These are phyloP conservation scores for Penicillium longicatenatum DNA, from an alignment of 495 filamentous ascomycete genomes.

Conservation along the genomic window DNA sequence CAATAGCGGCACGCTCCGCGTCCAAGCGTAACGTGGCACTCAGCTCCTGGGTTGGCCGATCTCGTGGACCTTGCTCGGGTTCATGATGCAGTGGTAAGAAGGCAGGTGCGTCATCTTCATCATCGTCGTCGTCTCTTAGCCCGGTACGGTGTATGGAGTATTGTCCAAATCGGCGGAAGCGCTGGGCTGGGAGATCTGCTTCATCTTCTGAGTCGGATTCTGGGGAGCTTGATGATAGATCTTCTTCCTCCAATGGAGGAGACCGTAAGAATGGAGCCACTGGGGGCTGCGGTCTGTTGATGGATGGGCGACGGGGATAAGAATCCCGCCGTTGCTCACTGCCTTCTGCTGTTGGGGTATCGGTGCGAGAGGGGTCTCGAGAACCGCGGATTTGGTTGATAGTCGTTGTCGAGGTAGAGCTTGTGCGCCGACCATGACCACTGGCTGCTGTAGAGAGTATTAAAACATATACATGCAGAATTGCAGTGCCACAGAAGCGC, in stretches of 20 bases:
- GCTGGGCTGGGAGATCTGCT: constrained; percentile 15
- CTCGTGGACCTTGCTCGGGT: constrained; percentile 24
- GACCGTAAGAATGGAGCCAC: constrained; percentile 30
- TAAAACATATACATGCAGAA: not conserved
- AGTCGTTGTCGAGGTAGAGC: constrained; percentile 57
- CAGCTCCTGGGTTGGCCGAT: constrained; percentile 49
- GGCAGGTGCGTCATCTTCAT: constrained; percentile 61
- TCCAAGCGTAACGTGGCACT: constrained; percentile 60
- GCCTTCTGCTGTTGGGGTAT: constrained; percentile 42
- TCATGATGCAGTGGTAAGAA: constrained; percentile 67
- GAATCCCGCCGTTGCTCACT: constrained; percentile 44
- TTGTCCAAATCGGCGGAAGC: constrained; percentile 41
- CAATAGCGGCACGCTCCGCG: constrained; percentile 47
- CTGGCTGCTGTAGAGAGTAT: constrained; percentile 21
- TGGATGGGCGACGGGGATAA: constrained; percentile 29
- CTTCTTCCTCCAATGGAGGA: constrained; percentile 39
- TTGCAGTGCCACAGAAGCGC: not conserved
- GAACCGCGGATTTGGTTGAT: constrained; percentile 39
- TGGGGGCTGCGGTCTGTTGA: constrained; percentile 30
- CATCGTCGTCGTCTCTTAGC: constrained; percentile 43
- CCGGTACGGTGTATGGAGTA: constrained; percentile 40
- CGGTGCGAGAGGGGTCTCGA: constrained; percentile 44
- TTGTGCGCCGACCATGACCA: constrained; percentile 44
- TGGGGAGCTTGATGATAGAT: constrained; percentile 44
- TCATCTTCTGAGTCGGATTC: constrained; percentile 61